Evolutionary conservation across 2,329 filamentous ascomycete genomes (phyloP), one percentile per base, ranked within the genome.

Genomic region (Juglanconis oblonga): DNA sequence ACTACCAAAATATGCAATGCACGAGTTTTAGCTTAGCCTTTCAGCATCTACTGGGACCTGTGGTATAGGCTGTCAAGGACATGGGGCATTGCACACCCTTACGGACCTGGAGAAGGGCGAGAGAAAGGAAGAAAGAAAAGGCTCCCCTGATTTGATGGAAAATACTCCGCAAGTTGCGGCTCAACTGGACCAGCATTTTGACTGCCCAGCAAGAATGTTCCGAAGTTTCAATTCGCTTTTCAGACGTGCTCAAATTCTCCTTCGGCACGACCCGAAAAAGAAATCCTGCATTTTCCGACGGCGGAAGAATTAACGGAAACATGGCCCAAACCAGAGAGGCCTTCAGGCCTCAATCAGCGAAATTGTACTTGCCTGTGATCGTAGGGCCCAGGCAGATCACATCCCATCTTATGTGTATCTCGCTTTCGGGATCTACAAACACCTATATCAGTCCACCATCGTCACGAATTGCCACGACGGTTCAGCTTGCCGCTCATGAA

Each of bases 391-490:
- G 13, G 3, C 11, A 42, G 36, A 3, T 29, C 13, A 4, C 4
- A 31, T 38, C 10, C 9, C 45, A 38, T 51, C 52, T 51, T 32
- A 29, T 44, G 13, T 32, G 29, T 3, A 6, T 17, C 38, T 56
- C 57, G 17, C 57, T 55, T 14, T 59, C 38, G 53, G 35, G 57
- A 56, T 52, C 47, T 55, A 36, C 48, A 45, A n/a, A 52, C 47
- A 14, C 32, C 24, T 44, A 40, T n/a, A 45, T 45, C 11, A 14
- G 13, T 45, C 14, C 31, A 32, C 36, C 50, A 33, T 52, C 52
- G 52, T 56, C 52, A 56, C 53, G 47, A 51, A 3, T 38, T 56
- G 17, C 32, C 47, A 51, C 42, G 11, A 51, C 38, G 45, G 32
- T 31, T 56, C 31, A 32, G 44, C 38, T 49, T 52, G 57, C 38